Evolutionary conservation across 2,329 filamentous ascomycete species (phyloP), one percentile per base, ranked within the genome.

Genomic region (Curvularia sp.): DNA sequence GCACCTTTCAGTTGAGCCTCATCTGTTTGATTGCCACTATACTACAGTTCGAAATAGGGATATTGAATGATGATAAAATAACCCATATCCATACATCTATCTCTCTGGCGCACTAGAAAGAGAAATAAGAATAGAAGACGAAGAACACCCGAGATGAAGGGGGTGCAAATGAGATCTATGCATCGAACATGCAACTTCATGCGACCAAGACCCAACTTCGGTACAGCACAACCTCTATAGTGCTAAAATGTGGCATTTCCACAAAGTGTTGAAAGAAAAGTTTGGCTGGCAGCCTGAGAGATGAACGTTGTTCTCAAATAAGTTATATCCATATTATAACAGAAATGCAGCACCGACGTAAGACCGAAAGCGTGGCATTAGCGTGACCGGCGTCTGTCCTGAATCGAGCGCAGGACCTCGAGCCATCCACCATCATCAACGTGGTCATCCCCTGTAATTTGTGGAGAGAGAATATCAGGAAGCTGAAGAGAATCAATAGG

Each of bases 371-470:
- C 21, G 15, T 50, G 49, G 45, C 41, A 53, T 57, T 57, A 63
- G 34, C 55, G 64, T 53, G 69, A 71, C 48, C 54, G 59, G 36
- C 66, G 63, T 21, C 69, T 60, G 43, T 63, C 61, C 58, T 69
- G 66, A 47, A 74, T 67, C 34, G 66, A 66, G 27, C 72, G 63
- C 41, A 74, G 45, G 6, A 74, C 70, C 15, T 73, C 69, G 43
- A 68, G 46, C 72, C 72, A 74, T 25, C 71, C 72, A 19, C 68
- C 70, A 55, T 74, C 71, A 62, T 73, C 67, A 47, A 65, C 55
- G 58, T 65, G 54, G n/a, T 63, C 66, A 59, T 67, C 66, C 53
- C 63, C 72, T 74, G 57, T 67, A 64, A 51, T 48, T 51, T 58
- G 49, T 28, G 55, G 59, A 62, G 55, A 64, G 47, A 53, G 50